Base-by-base conservation (phyloP, 2,329 filamentous ascomycete species). In the Pestalotiopsis sp. region DNA sequence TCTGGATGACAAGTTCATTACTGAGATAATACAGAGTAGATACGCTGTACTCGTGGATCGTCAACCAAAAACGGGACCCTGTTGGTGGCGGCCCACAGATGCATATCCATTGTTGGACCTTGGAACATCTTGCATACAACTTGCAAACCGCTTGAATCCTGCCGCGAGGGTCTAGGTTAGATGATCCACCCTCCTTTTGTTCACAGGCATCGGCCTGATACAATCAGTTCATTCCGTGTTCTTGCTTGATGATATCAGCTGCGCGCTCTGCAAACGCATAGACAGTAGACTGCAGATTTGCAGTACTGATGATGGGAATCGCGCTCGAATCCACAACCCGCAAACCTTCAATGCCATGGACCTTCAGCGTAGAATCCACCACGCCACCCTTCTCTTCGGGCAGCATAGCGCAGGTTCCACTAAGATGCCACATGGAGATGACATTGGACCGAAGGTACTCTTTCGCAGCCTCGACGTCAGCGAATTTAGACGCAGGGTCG, bases 401-500 rank as follows among this genome's bases (percentile, higher is more conserved):
- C 59, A 61, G 23, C 59, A 61, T 61, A 6, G 59, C 23, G 27
- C 59, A 61, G 12, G 59, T 61, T 13, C 59, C 59, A 2, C n/a
- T 61, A 2, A 63, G 38, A 20, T 63, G 60, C 17, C 38, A 27
- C 17, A 27, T 27, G n/a, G 25, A 25, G 12, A 63, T 36, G 27
- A 27, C 60, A 2, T 25, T 41, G 17, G 36, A 38, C 25, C 27
- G 60, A 17, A 63, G 11, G 36, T 63, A 63, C 2, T 63, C 60
- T 7, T 41, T 63, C 25, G 60, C 60, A 38, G 13, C 36, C 17
- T 39, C 38, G 17, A 63, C 12, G n/a, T 41, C 60, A 12, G 31
- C 38, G 23, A 63, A 63, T 59, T n/a, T 23, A 4, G 38, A 77
- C 73, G 56, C 75, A 77, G 69, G 86, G 81, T 0, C 83, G 82